Conservation (phyloP, 306 rosid genomes). For the Castanea crenata region DNA sequence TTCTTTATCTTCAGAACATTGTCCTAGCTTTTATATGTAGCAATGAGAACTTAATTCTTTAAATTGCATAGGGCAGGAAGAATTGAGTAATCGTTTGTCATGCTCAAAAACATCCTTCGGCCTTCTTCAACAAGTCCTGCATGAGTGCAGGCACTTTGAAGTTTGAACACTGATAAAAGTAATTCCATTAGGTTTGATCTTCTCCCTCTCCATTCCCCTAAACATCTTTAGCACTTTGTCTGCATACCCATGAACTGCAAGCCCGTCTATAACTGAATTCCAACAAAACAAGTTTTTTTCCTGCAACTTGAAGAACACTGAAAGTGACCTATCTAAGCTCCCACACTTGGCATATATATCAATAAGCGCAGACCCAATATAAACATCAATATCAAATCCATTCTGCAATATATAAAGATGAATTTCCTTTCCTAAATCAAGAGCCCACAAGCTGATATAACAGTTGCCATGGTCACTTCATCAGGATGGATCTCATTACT, state of each 20-base stretch:
- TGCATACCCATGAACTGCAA: constrained; percentile 63
- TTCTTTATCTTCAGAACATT: neutral
- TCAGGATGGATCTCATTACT: too few relatives aligned
- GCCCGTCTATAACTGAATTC: constrained; percentile 74
- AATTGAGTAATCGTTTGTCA: constrained; percentile 49
- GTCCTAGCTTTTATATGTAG: neutral
- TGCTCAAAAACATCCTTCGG: constrained; percentile 49
- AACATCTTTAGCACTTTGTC: constrained; percentile 58
- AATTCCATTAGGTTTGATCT: constrained; percentile 63
- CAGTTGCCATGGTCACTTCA: too few relatives aligned
- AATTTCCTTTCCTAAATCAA: too few relatives aligned
- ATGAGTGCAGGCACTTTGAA: constrained; percentile 29
- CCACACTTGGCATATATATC: too few relatives aligned
- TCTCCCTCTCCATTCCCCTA: constrained; percentile 50
- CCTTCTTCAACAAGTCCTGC: constrained; percentile 65
- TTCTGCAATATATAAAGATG: too few relatives aligned
- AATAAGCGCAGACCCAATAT: too few relatives aligned
- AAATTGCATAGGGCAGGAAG: neutral
- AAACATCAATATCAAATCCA: too few relatives aligned
- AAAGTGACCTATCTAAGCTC: too few relatives aligned
- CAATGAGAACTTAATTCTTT: neutral
- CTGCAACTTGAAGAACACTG: constrained; percentile 57
- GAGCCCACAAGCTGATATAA: too few relatives aligned
- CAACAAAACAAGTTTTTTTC: constrained; percentile 78
- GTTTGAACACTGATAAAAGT: constrained; percentile 68